A percentile compares a stretch with the other conserved stretches of the same genome.
Conservation (phyloP, 768 basidiomycete species). For the Exsudoporus frostii region DNA sequence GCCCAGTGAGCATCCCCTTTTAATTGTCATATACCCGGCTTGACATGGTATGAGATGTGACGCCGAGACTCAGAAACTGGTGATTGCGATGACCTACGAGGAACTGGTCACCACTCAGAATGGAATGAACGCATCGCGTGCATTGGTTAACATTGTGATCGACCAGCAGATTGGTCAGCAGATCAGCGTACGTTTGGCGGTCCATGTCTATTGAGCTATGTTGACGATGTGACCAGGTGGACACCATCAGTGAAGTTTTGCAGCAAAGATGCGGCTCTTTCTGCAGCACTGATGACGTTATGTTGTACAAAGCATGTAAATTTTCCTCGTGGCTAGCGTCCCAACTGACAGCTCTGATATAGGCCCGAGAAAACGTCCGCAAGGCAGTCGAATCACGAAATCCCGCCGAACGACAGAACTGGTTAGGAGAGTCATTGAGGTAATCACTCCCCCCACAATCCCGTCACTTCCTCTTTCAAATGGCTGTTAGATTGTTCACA, state of each 20-base stretch:
- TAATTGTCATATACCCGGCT: background rate
- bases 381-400: slow-evolving; percentile 82
- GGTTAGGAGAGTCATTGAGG: slow-evolving; percentile 86
- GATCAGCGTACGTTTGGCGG: slow-evolving; percentile 64
- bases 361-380: slow-evolving; percentile 93
- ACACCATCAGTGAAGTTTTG: slow-evolving; percentile 92
- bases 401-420: slow-evolving; percentile 69
- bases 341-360: slow-evolving; percentile 3
- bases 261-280: slow-evolving; percentile 96
- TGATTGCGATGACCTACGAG: slow-evolving; percentile 75
- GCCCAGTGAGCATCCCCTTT: slow-evolving; percentile 53
- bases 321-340: background rate
- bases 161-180: slow-evolving; percentile 98
- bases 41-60: slow-evolving; percentile 56
- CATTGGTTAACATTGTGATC: slow-evolving; percentile 91
- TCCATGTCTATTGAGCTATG: background rate
- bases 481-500: slow-evolving; percentile 64
- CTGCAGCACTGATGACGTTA: slow-evolving; percentile 97
- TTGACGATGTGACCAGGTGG: slow-evolving; percentile 57
- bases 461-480: slow-evolving; percentile 2
- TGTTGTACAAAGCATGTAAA: slow-evolving; percentile 81
- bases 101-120: slow-evolving; percentile 81
- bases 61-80: slow-evolving; percentile 61
- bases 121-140: slow-evolving; percentile 85
- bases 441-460: slow-evolving; percentile 30